These are phyloP conservation scores for Mortierella sp. DNA, from an alignment of 371 early-diverging fungal genomes.

Conservation along the genomic window DNA sequence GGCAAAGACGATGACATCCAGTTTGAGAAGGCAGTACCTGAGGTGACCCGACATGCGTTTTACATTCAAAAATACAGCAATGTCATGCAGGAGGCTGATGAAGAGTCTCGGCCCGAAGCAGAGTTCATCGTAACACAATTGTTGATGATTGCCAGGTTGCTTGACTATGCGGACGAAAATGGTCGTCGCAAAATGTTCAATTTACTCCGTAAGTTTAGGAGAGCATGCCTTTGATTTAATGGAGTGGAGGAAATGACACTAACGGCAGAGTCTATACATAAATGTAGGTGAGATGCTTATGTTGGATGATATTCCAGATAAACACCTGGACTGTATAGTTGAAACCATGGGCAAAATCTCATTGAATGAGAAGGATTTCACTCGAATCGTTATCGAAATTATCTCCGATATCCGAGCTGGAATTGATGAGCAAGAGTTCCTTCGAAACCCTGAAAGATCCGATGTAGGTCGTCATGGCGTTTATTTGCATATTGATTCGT, in stretches of 20 bases:
- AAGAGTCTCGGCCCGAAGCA: conserved; percentile 71
- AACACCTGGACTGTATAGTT: conserved; percentile 76
- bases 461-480: conserved; percentile 18
- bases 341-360: conserved; percentile 81
- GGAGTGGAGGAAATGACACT: neutral
- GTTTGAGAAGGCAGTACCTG: conserved; percentile 80
- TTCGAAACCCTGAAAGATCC: conserved; percentile 41
- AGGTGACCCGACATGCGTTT: conserved; percentile 78
- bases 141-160: conserved; percentile 77
- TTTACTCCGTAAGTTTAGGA: conserved; percentile 70
- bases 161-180: conserved; percentile 91
- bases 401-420: conserved; percentile 73
- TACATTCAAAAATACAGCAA: conserved; percentile 76
- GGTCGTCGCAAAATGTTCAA: conserved; percentile 86
- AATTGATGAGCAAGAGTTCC: conserved; percentile 52
- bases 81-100: conserved; percentile 67
- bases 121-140: conserved; percentile 86
- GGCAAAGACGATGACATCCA: conserved; percentile 62
- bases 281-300: conserved; percentile 73
- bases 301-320: conserved; percentile 77
- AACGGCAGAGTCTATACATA: neutral
- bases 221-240: neutral
- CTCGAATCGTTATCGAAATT: conserved; percentile 84
- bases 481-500: neutral
- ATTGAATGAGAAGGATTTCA: conserved; percentile 88